A percentile compares a stretch with the other conserved stretches of the same genome.
phyloP scores from a whole-genome alignment of 1,284 basidiomycete genomes.

The Rhodotorula sp. region DNA sequence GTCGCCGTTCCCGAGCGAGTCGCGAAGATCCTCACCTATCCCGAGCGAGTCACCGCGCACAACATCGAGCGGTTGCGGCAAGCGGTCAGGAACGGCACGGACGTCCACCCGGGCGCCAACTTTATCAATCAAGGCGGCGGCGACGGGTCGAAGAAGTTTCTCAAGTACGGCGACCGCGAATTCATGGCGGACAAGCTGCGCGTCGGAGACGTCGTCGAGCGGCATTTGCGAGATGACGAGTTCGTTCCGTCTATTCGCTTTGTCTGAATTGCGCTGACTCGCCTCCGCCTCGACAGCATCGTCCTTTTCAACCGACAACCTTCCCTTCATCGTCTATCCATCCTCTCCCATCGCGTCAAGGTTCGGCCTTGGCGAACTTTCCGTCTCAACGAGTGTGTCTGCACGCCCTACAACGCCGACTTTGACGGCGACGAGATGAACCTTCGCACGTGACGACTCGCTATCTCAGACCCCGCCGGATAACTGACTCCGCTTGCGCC shows the following conservation, averaged over 20 bases:
- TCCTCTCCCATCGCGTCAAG: constrained; percentile 98
- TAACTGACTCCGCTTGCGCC: background rate
- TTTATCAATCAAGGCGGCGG: constrained; percentile 71
- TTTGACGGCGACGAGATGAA: constrained; percentile 99
- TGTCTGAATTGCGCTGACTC: background rate
- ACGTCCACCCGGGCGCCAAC: constrained; percentile 93
- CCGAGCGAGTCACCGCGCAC: constrained; percentile 88
- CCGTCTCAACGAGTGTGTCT: constrained; percentile 97
- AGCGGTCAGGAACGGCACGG: constrained; percentile 84
- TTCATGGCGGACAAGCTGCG: constrained; percentile 70
- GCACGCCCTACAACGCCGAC: constrained; percentile 98
- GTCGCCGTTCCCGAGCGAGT: constrained; percentile 96
- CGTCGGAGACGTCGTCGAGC: constrained; percentile 85
- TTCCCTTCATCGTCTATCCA: constrained; percentile 95
- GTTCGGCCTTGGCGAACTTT: constrained; percentile 97
- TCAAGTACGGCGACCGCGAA: constrained; percentile 71
- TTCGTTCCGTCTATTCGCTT: constrained; percentile 44
- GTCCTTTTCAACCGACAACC: constrained; percentile 99
- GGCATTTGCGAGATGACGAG: constrained; percentile 94
- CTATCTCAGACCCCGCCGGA: background rate
- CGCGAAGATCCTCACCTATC: constrained; percentile 93
- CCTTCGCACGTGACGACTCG: constrained; percentile 64
- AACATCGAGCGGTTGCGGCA: constrained; percentile 77
- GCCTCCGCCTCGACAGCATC: constrained; percentile 54
- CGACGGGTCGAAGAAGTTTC: constrained; percentile 69